Base-by-base conservation (phyloP, 1,284 basidiomycete genomes). In the Thelephora terrestris region DNA sequence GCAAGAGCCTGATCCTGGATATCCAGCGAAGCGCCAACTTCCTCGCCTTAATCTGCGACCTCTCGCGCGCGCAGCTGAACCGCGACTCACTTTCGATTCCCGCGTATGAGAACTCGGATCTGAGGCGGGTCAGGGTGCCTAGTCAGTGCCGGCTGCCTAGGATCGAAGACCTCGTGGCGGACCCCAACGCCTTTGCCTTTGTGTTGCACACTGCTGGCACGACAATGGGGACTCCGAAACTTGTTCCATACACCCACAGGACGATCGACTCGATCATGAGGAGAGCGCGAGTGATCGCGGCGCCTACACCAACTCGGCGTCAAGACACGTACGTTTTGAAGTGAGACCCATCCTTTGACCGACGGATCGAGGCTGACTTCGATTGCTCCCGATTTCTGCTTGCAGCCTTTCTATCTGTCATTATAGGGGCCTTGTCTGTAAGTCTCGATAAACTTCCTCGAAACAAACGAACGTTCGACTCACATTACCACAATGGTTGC, bases 171-270 rank as follows among this genome's bases (percentile, higher is more conserved):
- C 63, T 46, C 66, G 70, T 46, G 12, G 44, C 50, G 14, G 27
- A 17, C 16, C 38, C 32, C 2, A 72, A 78, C 53, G 69, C 73
- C 42, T 67, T 68, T 5, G 70, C 74, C 23, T 81, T 85, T 67
- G 69, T 85, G 48, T 84, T 85, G 68, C 82, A 85, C 60, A 85
- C 83, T 16, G 79, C 78, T 48, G 82, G 82, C 16, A 84, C 81
- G 36, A 85, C 84, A 17, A 85, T 81, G 34, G 82, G 82, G 46
- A 78, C 74, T 55, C 82, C 82, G 2, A 86, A 85, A 57, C 75
- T 85, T 25, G 78, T 86, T 0, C 81, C 79, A 9, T 78, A 78
- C 60, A 81, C 63, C 57, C 76, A 75, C 54, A 68, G 64, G 29
- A 82, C 79, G 78, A 46, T 81, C 32, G 63, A 70, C 48, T 58